A percentile compares a stretch with the other conserved stretches of the same genome.
phyloP scores from a whole-genome alignment of 2,329 filamentous ascomycete genomes.

The Byssochlamys sp. region DNA sequence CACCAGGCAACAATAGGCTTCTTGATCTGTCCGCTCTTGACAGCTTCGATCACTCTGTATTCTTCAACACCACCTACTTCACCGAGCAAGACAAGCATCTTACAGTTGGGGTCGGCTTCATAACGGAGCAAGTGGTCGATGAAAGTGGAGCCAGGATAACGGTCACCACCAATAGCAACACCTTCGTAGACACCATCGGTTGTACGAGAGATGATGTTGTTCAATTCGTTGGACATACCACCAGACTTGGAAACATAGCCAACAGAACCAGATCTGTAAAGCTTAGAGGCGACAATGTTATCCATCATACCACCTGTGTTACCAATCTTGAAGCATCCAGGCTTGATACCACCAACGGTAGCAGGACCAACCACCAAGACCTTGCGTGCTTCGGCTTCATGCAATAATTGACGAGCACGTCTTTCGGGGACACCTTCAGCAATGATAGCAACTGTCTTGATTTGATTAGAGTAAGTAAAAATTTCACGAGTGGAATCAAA shows the following conservation, averaged over 20 bases:
- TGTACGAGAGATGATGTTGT: slow-evolving; percentile 96
- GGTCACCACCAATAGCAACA: slow-evolving; percentile 97
- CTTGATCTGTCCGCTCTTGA: slow-evolving; percentile 86
- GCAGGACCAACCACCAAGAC: slow-evolving; percentile 94
- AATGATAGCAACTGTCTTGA: slow-evolving; percentile 98
- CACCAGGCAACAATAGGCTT: slow-evolving; percentile 99
- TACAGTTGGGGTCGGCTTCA: slow-evolving; percentile 93
- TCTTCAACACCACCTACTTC: slow-evolving; percentile 99
- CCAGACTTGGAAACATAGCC: slow-evolving; percentile 99
- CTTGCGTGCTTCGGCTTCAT: no score
- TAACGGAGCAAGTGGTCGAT: slow-evolving; percentile 97
- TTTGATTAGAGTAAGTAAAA: slow-evolving; percentile 91
- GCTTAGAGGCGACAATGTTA: slow-evolving; percentile 99
- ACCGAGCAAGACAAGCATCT: slow-evolving; percentile 89
- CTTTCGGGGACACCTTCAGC: slow-evolving; percentile 97
- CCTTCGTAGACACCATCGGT: slow-evolving; percentile 98
- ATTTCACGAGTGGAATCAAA: slow-evolving; percentile 98
- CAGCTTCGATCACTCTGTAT: slow-evolving; percentile 97
- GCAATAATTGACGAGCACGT: no score
- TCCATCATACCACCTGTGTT: slow-evolving; percentile 99
- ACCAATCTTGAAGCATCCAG: slow-evolving; percentile 97
- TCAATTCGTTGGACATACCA: slow-evolving; percentile 99
- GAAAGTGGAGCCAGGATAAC: slow-evolving; percentile 97
- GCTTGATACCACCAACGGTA: slow-evolving; percentile 98
- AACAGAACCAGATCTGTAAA: slow-evolving; percentile 97